Evolutionary conservation across 176 grass and related monocot genomes (phyloP).

Genomic region (Lolium rigidum): DNA sequence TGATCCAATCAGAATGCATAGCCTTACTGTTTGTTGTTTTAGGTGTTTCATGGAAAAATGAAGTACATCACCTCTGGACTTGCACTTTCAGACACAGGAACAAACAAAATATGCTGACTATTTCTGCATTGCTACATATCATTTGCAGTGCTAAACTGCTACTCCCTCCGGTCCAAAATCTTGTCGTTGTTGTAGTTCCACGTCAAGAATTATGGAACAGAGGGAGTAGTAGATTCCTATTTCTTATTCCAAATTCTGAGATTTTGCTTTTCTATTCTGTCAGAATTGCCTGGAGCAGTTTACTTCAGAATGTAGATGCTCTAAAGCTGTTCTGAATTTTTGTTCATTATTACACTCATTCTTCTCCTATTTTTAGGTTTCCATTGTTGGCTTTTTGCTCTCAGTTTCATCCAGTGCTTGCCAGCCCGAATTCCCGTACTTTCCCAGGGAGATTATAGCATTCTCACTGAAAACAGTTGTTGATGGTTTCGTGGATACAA

Average conservation of each 20-base stretch:
- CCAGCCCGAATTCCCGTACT: slow-evolving; percentile 70
- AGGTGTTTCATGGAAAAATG: not conserved
- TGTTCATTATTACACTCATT: slow-evolving; percentile 20
- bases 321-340: slow-evolving; percentile 26
- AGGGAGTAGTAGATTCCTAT: not conserved
- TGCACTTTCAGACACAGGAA: not conserved
- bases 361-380: slow-evolving; percentile 70
- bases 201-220: too few relatives aligned
- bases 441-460: slow-evolving; percentile 68
- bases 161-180: too few relatives aligned
- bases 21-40: not conserved
- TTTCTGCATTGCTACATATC: slow-evolving; percentile 31
- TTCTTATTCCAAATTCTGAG: slow-evolving; percentile 25
- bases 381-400: slow-evolving; percentile 83
- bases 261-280: slow-evolving; percentile 28
- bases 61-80: not conserved
- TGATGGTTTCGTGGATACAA: slow-evolving; percentile 86
- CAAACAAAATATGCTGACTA: slow-evolving; percentile 1
- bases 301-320: slow-evolving; percentile 15
- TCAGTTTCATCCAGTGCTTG: slow-evolving; percentile 57
- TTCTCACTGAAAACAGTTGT: slow-evolving; percentile 83
- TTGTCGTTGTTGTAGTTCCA: too few relatives aligned
- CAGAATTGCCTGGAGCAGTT: not conserved
- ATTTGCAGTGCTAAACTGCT: not conserved
- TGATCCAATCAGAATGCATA: slow-evolving; percentile 8